Evolutionary conservation across 176 grass and related monocot species (phyloP), one percentile per base, ranked within the genome.

Genomic region (Poa pratensis): DNA sequence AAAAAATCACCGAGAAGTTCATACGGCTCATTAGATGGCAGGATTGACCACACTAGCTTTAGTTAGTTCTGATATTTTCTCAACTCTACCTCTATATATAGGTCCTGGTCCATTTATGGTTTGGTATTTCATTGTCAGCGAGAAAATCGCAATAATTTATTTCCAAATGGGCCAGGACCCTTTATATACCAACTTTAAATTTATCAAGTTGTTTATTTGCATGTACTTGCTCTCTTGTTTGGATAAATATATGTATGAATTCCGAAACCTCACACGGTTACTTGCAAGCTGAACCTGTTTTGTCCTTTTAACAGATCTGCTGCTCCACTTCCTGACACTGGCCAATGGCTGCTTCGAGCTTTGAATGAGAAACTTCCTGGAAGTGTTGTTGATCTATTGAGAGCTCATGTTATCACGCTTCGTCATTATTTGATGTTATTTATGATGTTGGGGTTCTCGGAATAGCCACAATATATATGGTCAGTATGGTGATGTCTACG

Each of bases 361-460:
- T 76, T 91, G 65, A 97, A 94, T 20, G 95, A 94, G 83, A 94
- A 74, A 58, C 88, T 97, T 87, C 92, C 94, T 52, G 82, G 80
- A 84, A 39, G 67, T 65, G 46, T 97, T 67, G 86, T 94, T 55
- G 67, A 88, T 69, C 23, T 97, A 65, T 89, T 97, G 40, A 91
- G 90, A 89, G 88, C 90, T 78, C 92, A 92, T 76, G 77, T 97
- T 57, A 94, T 94, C 45, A 83, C 92, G 23, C 95, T 94, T 77
- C 95, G 92, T 78, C 95, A 97, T 89, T 97, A 94, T 82, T 58
- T 97, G 86, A 94, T 94, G 90, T 39, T 94, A 57, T 97, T 97
- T 80, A 86, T 94, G 71, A 97, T 97, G 92, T 83, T 97, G 72
- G 92, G 43, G 0, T 97, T 97, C 78, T 97, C 95, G 95, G 90